Evolutionary conservation across 2,329 filamentous ascomycete species (phyloP).

Genomic region (Calonectria pseudoturangicola): DNA sequence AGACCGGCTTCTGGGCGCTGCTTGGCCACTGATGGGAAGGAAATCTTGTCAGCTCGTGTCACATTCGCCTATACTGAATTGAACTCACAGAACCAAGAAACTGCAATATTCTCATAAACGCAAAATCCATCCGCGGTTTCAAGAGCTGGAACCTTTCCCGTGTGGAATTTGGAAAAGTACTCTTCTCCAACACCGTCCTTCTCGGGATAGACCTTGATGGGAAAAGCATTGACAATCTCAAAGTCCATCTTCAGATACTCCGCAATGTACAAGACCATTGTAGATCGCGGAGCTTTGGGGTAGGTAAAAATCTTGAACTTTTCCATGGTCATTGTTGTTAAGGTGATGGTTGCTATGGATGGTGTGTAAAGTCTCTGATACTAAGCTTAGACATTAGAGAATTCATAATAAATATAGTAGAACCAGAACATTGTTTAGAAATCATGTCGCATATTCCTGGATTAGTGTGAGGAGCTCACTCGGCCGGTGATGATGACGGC

Average conservation of each 20-base stretch:
- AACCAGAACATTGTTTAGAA: neutral
- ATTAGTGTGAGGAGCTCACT: constrained; percentile 1
- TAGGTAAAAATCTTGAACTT: constrained; percentile 40
- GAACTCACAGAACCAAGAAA: constrained; percentile 31
- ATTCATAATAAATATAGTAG: neutral
- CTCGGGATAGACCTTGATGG: constrained; percentile 38
- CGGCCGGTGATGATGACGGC: neutral
- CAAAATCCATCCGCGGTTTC: constrained; percentile 39
- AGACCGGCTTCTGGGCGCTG: constrained; percentile 33
- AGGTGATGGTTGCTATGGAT: no score
- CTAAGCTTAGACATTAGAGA: neutral
- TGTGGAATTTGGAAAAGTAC: constrained; percentile 39
- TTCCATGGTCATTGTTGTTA: constrained; percentile 19
- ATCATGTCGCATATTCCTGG: neutral
- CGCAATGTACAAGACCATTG: constrained; percentile 42
- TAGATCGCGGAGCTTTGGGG: constrained; percentile 41
- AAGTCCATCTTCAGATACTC: constrained; percentile 36
- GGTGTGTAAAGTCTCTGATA: neutral
- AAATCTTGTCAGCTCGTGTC: neutral
- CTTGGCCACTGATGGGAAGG: constrained; percentile 28
- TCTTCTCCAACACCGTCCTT: constrained; percentile 37
- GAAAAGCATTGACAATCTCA: constrained; percentile 38
- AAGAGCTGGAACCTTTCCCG: constrained; percentile 37
- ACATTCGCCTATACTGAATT: fast-evolving
- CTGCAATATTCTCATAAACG: constrained; percentile 40